Evolutionary conservation across 179 eudicot species (phyloP).

Genomic region (Beta lomatogona): DNA sequence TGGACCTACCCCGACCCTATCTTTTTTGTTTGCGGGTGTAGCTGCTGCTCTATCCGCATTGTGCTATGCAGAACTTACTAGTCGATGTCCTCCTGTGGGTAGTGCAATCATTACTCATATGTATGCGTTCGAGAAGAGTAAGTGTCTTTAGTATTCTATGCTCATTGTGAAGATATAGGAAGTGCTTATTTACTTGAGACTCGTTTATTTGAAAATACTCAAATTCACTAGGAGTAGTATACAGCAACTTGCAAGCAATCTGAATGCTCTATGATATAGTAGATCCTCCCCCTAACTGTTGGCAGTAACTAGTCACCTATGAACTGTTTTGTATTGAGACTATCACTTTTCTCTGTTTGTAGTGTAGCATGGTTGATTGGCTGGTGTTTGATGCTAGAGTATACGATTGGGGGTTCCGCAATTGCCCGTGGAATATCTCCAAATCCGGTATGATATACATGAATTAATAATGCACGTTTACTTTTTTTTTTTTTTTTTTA

Average conservation of each 20-base stretch:
- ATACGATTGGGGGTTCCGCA: constrained; percentile 92
- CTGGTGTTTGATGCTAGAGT: constrained; percentile 88
- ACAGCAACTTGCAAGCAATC: neutral
- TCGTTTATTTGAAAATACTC: neutral
- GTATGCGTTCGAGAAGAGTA: constrained; percentile 97
- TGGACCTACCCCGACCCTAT: constrained; percentile 83
- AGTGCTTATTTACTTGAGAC: neutral
- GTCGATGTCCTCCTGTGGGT: constrained; percentile 97
- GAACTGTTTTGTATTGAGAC: neutral
- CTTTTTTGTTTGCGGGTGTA: constrained; percentile 86
- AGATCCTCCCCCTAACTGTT: neutral
- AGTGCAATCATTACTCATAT: constrained; percentile 94
- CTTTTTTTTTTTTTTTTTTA: no score
- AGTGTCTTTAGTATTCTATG: constrained; percentile 11
- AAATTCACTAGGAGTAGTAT: neutral
- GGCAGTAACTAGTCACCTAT: neutral
- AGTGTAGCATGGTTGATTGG: constrained; percentile 97
- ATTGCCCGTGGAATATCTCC: constrained; percentile 99
- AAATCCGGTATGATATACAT: constrained; percentile 56
- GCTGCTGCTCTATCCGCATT: constrained; percentile 98
- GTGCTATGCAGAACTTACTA: constrained; percentile 95
- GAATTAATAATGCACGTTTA: neutral
- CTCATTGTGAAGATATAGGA: neutral
- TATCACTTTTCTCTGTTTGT: constrained; percentile 25
- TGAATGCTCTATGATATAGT: neutral